Base-by-base conservation (phyloP, 305 asterid species). In the Fraxinus dipetala region DNA sequence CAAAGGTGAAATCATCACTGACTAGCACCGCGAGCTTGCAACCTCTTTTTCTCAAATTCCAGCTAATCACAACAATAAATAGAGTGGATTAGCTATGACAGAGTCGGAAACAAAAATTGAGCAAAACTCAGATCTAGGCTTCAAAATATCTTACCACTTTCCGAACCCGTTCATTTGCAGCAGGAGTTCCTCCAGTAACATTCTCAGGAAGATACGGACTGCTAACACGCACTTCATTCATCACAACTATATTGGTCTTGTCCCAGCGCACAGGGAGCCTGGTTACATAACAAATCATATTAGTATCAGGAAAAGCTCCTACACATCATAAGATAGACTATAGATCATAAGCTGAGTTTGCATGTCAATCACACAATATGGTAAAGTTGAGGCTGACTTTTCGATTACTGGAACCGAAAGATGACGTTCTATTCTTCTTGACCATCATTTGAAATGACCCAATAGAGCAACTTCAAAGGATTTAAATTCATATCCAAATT, bases 201-300 rank as follows among this genome's bases (percentile, higher is more conserved):
- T 93, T 91, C 85, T 94, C 97, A 1, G 98, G 90, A 79, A 90
- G 94, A 85, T 94, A 94, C 0, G 98, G 98, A 87, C 94, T 93
- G 92, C 92, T 87, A 35, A 94, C 98, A 77, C 93, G 95, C 79
- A 94, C 98, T 63, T 94, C 98, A 36, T 94, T 93, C 98, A 94
- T 91, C 80, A 94, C 98, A 84, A 94, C 98, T 4, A 94, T 94
- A 34, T 84, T 90, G 38, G 94, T 89, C 78, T 89, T 91, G 85
- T 94, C 98, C 98, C 98, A 94, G 56, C 93, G 92, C 83, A 94
- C 97, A 0, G 98, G 98, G 73, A 91, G 93, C 89, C 98, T 94
- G 90, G 32, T 84, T 40, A 79, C 56, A 80, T 34, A 30, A 81
- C 61, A 22, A 82, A 78, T 35, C 32, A 16, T 20, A 81, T 30